phyloP scores from a whole-genome alignment of 129 eudicot species.

The Pseudognaphalium luteoalbum region DNA sequence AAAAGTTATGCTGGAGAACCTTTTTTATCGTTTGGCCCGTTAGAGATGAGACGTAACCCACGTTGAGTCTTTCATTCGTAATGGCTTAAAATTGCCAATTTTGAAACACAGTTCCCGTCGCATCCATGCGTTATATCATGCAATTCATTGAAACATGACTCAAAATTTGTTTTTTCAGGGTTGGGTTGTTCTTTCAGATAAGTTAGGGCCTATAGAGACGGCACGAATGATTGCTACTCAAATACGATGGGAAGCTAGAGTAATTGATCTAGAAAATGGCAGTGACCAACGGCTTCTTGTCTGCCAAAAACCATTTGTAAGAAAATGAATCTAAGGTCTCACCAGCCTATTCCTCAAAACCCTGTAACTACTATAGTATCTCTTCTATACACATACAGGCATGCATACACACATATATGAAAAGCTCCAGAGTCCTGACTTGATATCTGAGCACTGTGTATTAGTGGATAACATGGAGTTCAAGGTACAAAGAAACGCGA shows the following conservation, averaged over 20 bases:
- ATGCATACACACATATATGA: slow-evolving; percentile 18
- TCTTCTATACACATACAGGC: slow-evolving; percentile 20
- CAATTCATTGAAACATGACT: background rate
- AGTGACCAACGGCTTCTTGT: slow-evolving; percentile 81
- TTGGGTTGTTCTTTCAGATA: slow-evolving; percentile 85
- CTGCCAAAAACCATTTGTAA: slow-evolving; percentile 87
- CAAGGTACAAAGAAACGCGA: slow-evolving; percentile 26
- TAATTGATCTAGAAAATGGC: slow-evolving; percentile 84
- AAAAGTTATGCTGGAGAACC: background rate
- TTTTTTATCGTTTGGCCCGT: background rate
- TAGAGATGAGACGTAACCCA: background rate
- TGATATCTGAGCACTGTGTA: slow-evolving; percentile 15
- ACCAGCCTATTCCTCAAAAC: slow-evolving; percentile 6
- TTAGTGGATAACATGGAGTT: slow-evolving; percentile 24
- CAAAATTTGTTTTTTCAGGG: slow-evolving; percentile 49
- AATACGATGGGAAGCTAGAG: slow-evolving; percentile 96
- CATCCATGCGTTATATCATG: background rate
- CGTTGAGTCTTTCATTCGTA: background rate
- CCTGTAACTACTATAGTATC: slow-evolving; percentile 5
- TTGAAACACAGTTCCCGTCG: background rate
- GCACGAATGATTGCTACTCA: slow-evolving; percentile 74
- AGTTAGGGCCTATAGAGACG: slow-evolving; percentile 59
- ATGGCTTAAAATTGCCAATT: background rate
- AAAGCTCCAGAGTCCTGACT: background rate
- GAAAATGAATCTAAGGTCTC: slow-evolving; percentile 54